Percentiles rank a stretch among this genome's conserved stretches.
phyloP scores from a whole-genome alignment of 208 protist genomes.

The Lotmaria passim region DNA sequence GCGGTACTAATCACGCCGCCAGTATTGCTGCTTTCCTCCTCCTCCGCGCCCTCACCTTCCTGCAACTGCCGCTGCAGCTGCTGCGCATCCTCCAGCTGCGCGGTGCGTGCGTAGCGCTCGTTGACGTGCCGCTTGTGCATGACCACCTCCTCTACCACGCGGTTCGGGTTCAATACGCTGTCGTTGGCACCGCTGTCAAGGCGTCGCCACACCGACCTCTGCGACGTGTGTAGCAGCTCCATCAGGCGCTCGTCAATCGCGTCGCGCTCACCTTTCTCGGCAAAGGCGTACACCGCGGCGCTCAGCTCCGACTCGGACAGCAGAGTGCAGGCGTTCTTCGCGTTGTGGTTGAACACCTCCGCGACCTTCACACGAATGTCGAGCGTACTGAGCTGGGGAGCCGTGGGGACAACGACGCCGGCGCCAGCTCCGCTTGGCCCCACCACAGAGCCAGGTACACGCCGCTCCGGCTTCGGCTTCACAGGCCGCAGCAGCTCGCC shows the following conservation, averaged over 20 bases:
- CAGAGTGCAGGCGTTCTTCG: slow-evolving; percentile 74
- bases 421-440: slow-evolving; percentile 5
- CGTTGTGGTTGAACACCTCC: slow-evolving; percentile 84
- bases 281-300: slow-evolving; percentile 90
- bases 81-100: slow-evolving; percentile 38
- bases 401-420: slow-evolving; percentile 43
- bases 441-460: slow-evolving; percentile 6
- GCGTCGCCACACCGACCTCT: slow-evolving; percentile 74
- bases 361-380: slow-evolving; percentile 90
- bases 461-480: slow-evolving; percentile 60
- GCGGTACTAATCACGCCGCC: too few species aligned
- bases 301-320: slow-evolving; percentile 85
- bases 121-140: slow-evolving; percentile 79
- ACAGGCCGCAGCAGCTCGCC: slow-evolving; percentile 75
- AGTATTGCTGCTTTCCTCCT: slow-evolving; percentile 1
- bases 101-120: slow-evolving; percentile 57
- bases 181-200: slow-evolving; percentile 67
- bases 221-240: slow-evolving; percentile 70
- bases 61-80: slow-evolving; percentile 23
- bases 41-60: slow-evolving; percentile 22
- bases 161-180: slow-evolving; percentile 59
- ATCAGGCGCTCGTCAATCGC: slow-evolving; percentile 86
- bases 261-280: slow-evolving; percentile 84
- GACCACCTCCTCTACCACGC: slow-evolving; percentile 56
- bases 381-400: slow-evolving; percentile 57